Conservation (phyloP, 2,329 filamentous ascomycete genomes). For the Claviceps sp. region DNA sequence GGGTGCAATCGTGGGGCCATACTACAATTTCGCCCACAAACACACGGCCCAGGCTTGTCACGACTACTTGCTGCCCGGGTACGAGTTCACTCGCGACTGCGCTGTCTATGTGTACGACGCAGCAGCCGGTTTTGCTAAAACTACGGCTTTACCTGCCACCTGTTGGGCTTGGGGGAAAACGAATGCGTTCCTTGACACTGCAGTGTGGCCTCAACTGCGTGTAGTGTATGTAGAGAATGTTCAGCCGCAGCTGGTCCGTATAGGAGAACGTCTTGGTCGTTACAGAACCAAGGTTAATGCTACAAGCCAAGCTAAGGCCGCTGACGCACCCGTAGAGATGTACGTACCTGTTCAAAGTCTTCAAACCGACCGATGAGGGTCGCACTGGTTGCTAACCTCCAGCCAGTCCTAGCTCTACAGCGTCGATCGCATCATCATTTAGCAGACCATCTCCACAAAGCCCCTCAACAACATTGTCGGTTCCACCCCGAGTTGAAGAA, state of each 20-base stretch:
- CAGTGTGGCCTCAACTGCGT: slow-evolving; percentile 69
- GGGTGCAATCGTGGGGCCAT: slow-evolving; percentile 48
- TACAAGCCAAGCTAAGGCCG: slow-evolving; percentile 7
- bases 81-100: slow-evolving; percentile 62
- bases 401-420: slow-evolving; percentile 5
- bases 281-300: slow-evolving; percentile 37
- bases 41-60: slow-evolving; percentile 57
- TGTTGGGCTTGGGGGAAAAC: slow-evolving; percentile 57
- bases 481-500: slow-evolving; percentile 15
- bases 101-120: slow-evolving; percentile 52
- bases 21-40: slow-evolving; percentile 52
- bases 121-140: slow-evolving; percentile 51
- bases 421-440: slow-evolving; percentile 20
- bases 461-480: slow-evolving; percentile 14
- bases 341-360: neutral
- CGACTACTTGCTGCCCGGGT: slow-evolving; percentile 61
- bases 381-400: neutral
- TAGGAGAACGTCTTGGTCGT: slow-evolving; percentile 74
- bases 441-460: slow-evolving; percentile 21
- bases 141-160: slow-evolving; percentile 59
- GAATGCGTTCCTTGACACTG: slow-evolving; percentile 57
- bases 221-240: slow-evolving; percentile 82
- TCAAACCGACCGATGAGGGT: neutral
- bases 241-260: slow-evolving; percentile 85
- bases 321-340: neutral